These are phyloP conservation scores for Epichloe uncinata DNA, from an alignment of 2,329 filamentous ascomycete genomes.

Conservation along the genomic window DNA sequence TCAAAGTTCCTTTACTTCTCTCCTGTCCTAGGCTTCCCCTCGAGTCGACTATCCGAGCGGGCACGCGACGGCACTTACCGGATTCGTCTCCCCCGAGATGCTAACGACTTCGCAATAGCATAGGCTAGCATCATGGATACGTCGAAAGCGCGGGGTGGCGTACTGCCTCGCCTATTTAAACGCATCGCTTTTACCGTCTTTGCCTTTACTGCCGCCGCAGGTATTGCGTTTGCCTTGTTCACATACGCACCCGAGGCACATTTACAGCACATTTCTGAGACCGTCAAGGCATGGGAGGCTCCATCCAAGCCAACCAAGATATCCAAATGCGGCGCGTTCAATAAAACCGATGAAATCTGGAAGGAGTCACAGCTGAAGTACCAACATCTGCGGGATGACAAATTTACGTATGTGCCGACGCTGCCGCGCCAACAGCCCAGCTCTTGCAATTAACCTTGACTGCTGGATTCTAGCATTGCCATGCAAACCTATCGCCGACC, in stretches of 20 bases:
- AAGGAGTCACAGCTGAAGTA: conserved; percentile 13
- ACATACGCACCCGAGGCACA: conserved; percentile 1
- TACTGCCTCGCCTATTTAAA: neutral
- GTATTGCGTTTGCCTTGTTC: neutral
- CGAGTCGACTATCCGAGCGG: no score
- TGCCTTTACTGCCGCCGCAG: conserved; percentile 1
- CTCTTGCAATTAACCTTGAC: neutral
- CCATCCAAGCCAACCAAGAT: neutral
- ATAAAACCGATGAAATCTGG: conserved; percentile 9
- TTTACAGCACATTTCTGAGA: neutral
- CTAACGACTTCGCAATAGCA: no score
- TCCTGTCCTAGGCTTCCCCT: no score
- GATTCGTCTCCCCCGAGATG: no score
- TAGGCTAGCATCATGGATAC: neutral
- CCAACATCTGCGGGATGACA: conserved; percentile 14
- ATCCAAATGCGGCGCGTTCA: conserved; percentile 1
- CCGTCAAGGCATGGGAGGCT: neutral
- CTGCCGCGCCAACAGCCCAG: no score
- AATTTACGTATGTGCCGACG: conserved; percentile 17
- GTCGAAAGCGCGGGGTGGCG: neutral
- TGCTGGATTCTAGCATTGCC: conserved; percentile 16
- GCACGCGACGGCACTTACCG: no score
- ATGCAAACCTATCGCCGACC: conserved; percentile 25
- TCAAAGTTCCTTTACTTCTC: no score
- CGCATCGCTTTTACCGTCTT: conserved; percentile 1